A percentile compares a stretch with the other conserved stretches of the same genome.
Conservation (phyloP, 192 early-diverging fungal species). For the Diversispora eburnea region DNA sequence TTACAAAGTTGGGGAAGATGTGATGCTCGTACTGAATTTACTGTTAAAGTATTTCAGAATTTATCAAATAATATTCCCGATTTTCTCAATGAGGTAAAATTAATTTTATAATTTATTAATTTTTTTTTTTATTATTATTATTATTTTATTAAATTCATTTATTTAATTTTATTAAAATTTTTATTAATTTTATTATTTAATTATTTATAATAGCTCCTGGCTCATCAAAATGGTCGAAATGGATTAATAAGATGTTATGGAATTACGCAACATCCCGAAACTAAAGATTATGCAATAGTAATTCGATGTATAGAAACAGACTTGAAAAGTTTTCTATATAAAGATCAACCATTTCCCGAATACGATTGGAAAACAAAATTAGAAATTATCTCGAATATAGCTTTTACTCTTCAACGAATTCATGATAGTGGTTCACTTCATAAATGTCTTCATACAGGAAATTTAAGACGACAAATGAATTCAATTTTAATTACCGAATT, state of each 20-base stretch:
- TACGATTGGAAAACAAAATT: constrained; percentile 24
- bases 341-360: background rate
- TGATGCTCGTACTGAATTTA: background rate
- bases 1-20: constrained; percentile 1
- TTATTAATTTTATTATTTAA: background rate
- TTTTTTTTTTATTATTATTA: background rate
- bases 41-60: constrained; percentile 11
- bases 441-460: constrained; percentile 17
- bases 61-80: background rate
- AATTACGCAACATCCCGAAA: constrained; percentile 16
- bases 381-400: constrained; percentile 14
- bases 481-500: background rate
- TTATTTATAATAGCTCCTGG: background rate
- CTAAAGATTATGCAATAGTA: constrained; percentile 9
- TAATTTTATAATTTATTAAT: background rate
- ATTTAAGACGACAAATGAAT: constrained; percentile 17
- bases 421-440: constrained; percentile 14
- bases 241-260: constrained; percentile 19
- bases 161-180: background rate
- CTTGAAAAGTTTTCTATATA: background rate
- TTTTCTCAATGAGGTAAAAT: constrained; percentile 21
- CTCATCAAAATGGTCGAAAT: constrained; percentile 18
- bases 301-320: constrained; percentile 12
- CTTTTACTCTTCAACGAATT: constrained; percentile 4
- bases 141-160: background rate